Evolutionary conservation across 2,329 filamentous ascomycete species (phyloP).

Genomic region (Neocatenulostroma microsporum): DNA sequence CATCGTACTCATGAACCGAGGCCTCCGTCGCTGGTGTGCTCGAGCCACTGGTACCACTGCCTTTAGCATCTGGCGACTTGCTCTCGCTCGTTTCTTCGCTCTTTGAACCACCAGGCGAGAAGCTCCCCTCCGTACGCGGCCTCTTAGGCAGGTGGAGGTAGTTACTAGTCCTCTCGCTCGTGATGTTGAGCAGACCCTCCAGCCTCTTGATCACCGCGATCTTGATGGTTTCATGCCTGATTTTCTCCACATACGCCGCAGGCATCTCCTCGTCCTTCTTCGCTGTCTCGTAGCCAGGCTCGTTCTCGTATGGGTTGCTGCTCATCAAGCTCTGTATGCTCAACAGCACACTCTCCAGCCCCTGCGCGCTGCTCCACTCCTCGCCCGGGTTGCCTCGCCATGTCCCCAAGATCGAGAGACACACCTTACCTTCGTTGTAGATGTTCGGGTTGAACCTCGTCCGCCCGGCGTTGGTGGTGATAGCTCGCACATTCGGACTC

Average conservation of each 20-base stretch:
- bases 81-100: background rate
- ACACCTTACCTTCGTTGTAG: conserved; percentile 84
- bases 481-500: conserved; percentile 54
- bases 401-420: conserved; percentile 68
- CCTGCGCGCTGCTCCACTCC: conserved; percentile 94
- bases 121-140: conserved; percentile 2
- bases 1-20: conserved; percentile 35
- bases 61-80: conserved; percentile 4
- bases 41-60: conserved; percentile 8
- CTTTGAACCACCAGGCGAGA: background rate
- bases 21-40: conserved; percentile 14
- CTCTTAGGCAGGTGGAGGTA: conserved; percentile 5
- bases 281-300: conserved; percentile 78
- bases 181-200: conserved; percentile 66
- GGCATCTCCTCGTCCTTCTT: conserved; percentile 23
- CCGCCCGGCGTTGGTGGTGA: conserved; percentile 81
- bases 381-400: conserved; percentile 78
- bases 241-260: conserved; percentile 46
- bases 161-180: conserved; percentile 6
- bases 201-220: conserved; percentile 79
- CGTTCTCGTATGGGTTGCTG: conserved; percentile 78
- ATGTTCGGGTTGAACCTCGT: conserved; percentile 97
- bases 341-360: conserved; percentile 84
- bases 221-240: conserved; percentile 80
- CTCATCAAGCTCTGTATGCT: conserved; percentile 98